Evolutionary conservation across 768 basidiomycete genomes (phyloP).

Genomic region (Hygrophorus pudorinus): DNA sequence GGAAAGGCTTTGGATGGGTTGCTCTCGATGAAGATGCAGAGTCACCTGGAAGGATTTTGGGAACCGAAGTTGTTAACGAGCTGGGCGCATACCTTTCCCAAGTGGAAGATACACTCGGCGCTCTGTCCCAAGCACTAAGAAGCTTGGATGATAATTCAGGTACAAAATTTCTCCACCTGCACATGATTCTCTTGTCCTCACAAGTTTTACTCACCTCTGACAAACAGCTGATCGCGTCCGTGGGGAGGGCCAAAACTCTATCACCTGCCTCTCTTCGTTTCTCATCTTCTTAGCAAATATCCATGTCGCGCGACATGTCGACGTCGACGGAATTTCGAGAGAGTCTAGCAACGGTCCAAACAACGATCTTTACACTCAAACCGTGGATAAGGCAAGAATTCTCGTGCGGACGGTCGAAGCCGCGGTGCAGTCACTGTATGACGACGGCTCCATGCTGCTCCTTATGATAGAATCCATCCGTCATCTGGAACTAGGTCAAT

Average conservation of each 20-base stretch:
- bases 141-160: slow-evolving; percentile 27
- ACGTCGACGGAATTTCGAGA: slow-evolving; percentile 64
- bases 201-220: neutral
- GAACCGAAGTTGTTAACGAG: slow-evolving; percentile 43
- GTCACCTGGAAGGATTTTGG: slow-evolving; percentile 37
- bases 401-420: slow-evolving; percentile 65
- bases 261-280: slow-evolving; percentile 49
- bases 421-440: slow-evolving; percentile 62
- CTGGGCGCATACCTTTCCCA: slow-evolving; percentile 36
- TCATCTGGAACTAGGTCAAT: slow-evolving; percentile 23
- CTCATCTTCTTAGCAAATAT: slow-evolving; percentile 55
- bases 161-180: slow-evolving; percentile 12
- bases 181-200: neutral
- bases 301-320: slow-evolving; percentile 73
- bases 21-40: slow-evolving; percentile 39
- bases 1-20: slow-evolving; percentile 85
- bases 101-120: slow-evolving; percentile 41
- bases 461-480: slow-evolving; percentile 46
- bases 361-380: slow-evolving; percentile 47
- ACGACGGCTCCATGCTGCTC: slow-evolving; percentile 55
- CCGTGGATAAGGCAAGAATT: slow-evolving; percentile 58
- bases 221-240: slow-evolving; percentile 32
- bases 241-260: slow-evolving; percentile 34
- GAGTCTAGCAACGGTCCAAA: slow-evolving; percentile 30
- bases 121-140: slow-evolving; percentile 25